phyloP scores from a whole-genome alignment of 495 filamentous ascomycete genomes.

The Aspergillus affinis region DNA sequence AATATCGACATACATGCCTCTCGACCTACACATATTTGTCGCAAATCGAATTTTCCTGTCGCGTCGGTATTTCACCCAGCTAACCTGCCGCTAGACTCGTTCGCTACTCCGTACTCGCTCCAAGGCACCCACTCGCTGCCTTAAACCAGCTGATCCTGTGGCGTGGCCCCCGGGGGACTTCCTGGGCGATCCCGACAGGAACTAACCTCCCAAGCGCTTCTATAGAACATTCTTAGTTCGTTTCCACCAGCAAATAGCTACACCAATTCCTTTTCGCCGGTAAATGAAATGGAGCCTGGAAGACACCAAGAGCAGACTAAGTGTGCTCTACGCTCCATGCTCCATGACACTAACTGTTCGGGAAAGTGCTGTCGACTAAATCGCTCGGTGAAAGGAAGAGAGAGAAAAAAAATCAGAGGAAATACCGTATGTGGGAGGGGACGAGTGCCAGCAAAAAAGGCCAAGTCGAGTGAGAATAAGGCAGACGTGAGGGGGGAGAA shows the following conservation, averaged over 20 bases:
- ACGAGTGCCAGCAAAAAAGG: background rate
- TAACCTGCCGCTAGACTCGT: background rate
- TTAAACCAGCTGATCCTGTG: slow-evolving; percentile 3
- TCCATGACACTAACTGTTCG: background rate
- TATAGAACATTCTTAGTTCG: slow-evolving; percentile 25
- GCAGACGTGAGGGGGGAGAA: background rate
- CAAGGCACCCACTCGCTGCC: background rate
- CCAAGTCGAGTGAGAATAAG: too few species aligned
- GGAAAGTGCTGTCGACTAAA: background rate
- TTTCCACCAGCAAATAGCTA: slow-evolving; percentile 11
- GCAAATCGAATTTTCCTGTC: too few species aligned
- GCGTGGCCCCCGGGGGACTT: slow-evolving; percentile 10
- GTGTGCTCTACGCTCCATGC: background rate
- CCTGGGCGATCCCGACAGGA: slow-evolving; percentile 13
- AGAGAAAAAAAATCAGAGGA: background rate
- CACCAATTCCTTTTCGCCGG: slow-evolving; percentile 3
- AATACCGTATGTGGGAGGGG: background rate
- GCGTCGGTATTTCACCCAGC: too few species aligned
- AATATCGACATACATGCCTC: too few species aligned
- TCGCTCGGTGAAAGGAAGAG: background rate
- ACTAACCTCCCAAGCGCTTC: slow-evolving; percentile 13
- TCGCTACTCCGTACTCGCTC: background rate
- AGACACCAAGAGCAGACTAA: slow-evolving; percentile 8
- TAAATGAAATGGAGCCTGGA: slow-evolving; percentile 15
- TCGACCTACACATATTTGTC: too few species aligned